These are phyloP conservation scores for Quercus dentata DNA, from an alignment of 306 rosid species.

Conservation along the genomic window DNA sequence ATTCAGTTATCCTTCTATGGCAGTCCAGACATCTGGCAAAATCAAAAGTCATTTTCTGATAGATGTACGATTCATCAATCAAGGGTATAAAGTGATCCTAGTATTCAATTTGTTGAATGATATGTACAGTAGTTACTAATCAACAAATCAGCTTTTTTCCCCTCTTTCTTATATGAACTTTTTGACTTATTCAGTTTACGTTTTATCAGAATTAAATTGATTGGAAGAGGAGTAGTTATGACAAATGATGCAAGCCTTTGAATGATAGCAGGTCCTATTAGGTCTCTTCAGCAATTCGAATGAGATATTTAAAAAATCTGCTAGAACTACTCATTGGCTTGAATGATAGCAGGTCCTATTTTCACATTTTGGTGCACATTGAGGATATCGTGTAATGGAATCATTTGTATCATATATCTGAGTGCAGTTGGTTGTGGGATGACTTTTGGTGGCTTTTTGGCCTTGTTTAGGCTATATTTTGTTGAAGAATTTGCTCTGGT, in stretches of 20 bases:
- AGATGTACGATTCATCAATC: background rate
- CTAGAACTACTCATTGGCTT: background rate
- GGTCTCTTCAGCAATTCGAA: background rate
- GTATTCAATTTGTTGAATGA: background rate
- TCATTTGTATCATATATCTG: background rate
- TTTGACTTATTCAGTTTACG: background rate
- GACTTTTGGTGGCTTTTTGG: too few species aligned
- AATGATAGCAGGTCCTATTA: background rate
- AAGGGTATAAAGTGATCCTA: background rate
- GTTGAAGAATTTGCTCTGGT: too few species aligned
- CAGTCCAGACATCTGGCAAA: background rate
- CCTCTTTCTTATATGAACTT: background rate
- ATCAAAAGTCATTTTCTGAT: background rate
- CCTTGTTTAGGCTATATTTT: too few species aligned
- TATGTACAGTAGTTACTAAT: background rate
- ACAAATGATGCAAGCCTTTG: background rate
- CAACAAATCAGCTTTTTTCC: background rate
- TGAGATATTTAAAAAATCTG: background rate
- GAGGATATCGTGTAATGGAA: background rate
- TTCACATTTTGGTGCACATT: background rate
- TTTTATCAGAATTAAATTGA: background rate
- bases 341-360: background rate
- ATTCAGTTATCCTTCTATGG: background rate
- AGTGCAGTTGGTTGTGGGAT: too few species aligned
- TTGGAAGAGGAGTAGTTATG: background rate